Conservation (phyloP, 768 basidiomycete genomes). For the Favolaschia claudopus region DNA sequence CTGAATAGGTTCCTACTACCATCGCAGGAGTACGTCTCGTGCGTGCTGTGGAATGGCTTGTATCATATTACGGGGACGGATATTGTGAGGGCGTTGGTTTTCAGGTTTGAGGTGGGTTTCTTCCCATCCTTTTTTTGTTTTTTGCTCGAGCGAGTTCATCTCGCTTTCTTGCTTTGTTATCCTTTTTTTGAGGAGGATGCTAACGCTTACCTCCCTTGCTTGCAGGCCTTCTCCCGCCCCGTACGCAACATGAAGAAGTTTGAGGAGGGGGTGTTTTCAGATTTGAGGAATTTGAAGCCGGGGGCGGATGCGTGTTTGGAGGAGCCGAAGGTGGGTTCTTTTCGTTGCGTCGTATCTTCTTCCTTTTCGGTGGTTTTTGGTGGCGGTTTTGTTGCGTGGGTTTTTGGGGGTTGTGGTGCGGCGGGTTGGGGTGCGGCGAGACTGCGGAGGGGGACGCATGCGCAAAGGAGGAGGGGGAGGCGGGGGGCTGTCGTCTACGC, state of each 20-base stretch:
- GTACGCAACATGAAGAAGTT: conserved; percentile 96
- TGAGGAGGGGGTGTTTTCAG: conserved; percentile 95
- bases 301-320: conserved; percentile 92
- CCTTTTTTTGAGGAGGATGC: too few relatives aligned
- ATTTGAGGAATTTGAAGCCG: conserved; percentile 92
- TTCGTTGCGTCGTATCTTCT: neutral
- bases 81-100: conserved; percentile 92
- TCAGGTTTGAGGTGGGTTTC: conserved; percentile 79
- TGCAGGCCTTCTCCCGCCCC: conserved; percentile 82
- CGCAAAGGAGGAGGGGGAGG: too few relatives aligned
- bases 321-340: conserved; percentile 84
- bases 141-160: conserved; percentile 7
- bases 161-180: conserved; percentile 1
- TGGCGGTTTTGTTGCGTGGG: too few relatives aligned
- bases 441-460: too few relatives aligned
- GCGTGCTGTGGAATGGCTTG: conserved; percentile 90
- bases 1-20: conserved; percentile 90
- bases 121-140: conserved; percentile 5
- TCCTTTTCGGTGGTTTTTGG: too few relatives aligned
- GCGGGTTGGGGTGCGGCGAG: too few relatives aligned
- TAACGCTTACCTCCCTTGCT: too few relatives aligned
- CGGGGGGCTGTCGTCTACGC: too few relatives aligned
- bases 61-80: conserved; percentile 98
- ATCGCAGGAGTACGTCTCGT: conserved; percentile 86
- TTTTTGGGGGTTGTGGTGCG: too few relatives aligned